Evolutionary conservation across 345 rosid genomes (phyloP).

Genomic region (Chamaenerion angustifolium): DNA sequence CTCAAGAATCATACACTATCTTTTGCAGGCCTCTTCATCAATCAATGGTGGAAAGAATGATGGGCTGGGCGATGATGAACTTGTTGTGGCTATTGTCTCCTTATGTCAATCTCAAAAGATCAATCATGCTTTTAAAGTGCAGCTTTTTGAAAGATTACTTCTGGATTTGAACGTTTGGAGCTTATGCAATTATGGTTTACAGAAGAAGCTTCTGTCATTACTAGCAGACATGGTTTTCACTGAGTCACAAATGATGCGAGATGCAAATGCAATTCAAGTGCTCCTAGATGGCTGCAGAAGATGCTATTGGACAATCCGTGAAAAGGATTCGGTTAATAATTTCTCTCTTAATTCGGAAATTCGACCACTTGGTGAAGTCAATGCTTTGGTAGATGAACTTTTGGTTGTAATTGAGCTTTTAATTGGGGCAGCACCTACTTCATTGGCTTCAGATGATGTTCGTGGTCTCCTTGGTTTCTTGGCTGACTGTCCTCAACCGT

Average conservation of each 20-base stretch:
- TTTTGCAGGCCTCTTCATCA: conserved; percentile 66
- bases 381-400: conserved; percentile 97
- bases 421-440: conserved; percentile 75
- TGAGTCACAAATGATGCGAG: conserved; percentile 82
- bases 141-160: conserved; percentile 76
- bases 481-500: conserved; percentile 94
- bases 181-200: conserved; percentile 91
- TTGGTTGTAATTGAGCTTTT: conserved; percentile 94
- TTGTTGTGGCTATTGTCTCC: conserved; percentile 93
- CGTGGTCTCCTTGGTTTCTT: conserved; percentile 81
- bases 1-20: conserved; percentile 71
- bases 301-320: conserved; percentile 87
- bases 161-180: conserved; percentile 94
- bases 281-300: conserved; percentile 99
- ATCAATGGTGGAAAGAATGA: conserved; percentile 38
- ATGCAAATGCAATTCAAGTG: conserved; percentile 96
- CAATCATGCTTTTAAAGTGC: conserved; percentile 84
- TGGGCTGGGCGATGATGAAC: conserved; percentile 85
- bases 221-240: conserved; percentile 99
- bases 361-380: conserved; percentile 86
- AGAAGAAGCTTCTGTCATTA: conserved; percentile 89
- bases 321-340: conserved; percentile 62
- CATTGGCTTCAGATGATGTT: conserved; percentile 65
- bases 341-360: conserved; percentile 42
- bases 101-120: conserved; percentile 79